Percentiles rank a stretch among this genome's conserved stretches.
phyloP scores from a whole-genome alignment of 2,329 filamentous ascomycete genomes.

The Epichloe coenophiala region DNA sequence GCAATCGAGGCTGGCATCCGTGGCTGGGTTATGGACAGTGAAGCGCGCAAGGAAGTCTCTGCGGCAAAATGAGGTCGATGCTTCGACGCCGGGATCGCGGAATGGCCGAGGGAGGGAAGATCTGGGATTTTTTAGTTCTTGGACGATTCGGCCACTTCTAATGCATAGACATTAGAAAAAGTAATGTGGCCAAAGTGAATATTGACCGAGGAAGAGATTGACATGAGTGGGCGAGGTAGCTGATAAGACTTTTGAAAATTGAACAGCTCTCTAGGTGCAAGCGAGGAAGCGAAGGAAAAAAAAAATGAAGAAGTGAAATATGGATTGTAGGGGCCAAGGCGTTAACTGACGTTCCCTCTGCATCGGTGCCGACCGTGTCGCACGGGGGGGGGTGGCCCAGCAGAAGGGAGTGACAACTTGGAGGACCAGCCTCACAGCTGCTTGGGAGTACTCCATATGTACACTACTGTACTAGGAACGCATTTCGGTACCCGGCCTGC shows the following conservation, averaged over 20 bases:
- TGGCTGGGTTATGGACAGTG: not conserved
- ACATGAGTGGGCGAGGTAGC: not conserved
- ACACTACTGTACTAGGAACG: not conserved
- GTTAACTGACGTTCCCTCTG: not conserved
- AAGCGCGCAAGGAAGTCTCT: not conserved
- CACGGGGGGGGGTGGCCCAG: constrained; percentile 1
- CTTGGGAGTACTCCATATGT: not conserved
- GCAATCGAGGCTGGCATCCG: not conserved
- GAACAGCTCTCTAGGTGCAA: not conserved
- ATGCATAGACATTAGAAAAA: not conserved
- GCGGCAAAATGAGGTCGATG: constrained; percentile 1
- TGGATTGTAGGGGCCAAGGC: constrained; percentile 2
- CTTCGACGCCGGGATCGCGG: constrained; percentile 3
- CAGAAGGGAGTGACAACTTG: not conserved
- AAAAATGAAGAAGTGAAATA: not conserved
- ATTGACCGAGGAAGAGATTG: not conserved
- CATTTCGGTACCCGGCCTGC: constrained; percentile 3
- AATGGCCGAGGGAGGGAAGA: constrained; percentile 3
- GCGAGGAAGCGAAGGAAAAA: not conserved
- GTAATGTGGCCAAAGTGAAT: not conserved
- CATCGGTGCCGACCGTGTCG: no score
- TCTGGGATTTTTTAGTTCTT: constrained; percentile 1
- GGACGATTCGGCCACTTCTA: not conserved
- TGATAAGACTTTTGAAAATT: not conserved
- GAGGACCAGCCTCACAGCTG: not conserved